Conservation (phyloP, 495 filamentous ascomycete genomes). For the Cercophora scortea region DNA sequence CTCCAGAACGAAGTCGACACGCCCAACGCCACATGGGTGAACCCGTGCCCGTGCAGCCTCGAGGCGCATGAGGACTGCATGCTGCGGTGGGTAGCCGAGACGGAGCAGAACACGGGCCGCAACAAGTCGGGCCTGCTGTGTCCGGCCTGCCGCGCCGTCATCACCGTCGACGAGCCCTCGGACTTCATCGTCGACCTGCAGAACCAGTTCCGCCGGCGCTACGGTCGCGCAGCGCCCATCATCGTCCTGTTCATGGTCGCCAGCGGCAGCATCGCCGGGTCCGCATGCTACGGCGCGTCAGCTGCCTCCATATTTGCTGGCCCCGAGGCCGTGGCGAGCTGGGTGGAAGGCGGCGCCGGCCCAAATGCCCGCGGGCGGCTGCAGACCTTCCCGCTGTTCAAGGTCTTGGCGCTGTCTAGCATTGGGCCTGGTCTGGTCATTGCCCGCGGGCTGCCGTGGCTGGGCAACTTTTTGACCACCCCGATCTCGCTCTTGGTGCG, state of each 20-base stretch:
- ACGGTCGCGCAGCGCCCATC: conserved; percentile 50
- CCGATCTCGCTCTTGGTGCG: conserved; percentile 30
- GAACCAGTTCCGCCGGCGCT: conserved; percentile 45
- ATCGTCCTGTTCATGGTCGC: conserved; percentile 48
- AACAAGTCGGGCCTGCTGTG: conserved; percentile 61
- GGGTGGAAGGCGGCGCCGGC: conserved; percentile 10
- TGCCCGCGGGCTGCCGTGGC: conserved; percentile 20
- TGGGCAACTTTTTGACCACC: conserved; percentile 22
- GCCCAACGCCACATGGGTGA: conserved; percentile 66
- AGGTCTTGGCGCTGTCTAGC: conserved; percentile 16
- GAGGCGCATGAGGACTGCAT: conserved; percentile 88
- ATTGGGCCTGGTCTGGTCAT: conserved; percentile 35
- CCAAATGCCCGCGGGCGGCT: not conserved
- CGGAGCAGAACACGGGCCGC: conserved; percentile 50
- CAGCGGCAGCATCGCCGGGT: conserved; percentile 41
- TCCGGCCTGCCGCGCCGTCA: conserved; percentile 80
- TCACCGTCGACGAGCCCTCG: conserved; percentile 62
- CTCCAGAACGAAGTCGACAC: conserved; percentile 65
- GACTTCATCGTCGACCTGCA: conserved; percentile 57
- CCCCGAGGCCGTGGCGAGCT: conserved; percentile 13
- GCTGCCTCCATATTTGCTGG: conserved; percentile 32
- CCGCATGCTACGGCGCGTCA: conserved; percentile 30
- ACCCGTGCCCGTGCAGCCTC: conserved; percentile 80
- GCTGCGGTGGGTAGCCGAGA: conserved; percentile 80
- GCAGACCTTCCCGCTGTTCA: not conserved